phyloP scores from a whole-genome alignment of 306 rosid species.

The Glycyrrhiza uralensis region DNA sequence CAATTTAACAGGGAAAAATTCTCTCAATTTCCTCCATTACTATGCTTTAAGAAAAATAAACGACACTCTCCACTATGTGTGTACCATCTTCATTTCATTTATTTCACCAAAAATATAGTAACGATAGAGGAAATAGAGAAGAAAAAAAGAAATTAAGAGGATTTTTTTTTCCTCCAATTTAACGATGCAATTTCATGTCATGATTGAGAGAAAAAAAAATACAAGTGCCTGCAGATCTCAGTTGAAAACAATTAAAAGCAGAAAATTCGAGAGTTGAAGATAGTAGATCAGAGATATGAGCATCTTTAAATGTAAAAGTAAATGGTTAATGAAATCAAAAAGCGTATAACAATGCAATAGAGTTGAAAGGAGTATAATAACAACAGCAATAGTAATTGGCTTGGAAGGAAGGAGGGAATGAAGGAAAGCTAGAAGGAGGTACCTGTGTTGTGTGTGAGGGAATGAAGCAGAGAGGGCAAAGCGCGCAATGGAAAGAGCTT shows the following conservation, averaged over 20 bases:
- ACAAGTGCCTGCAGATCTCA: constrained; percentile 13
- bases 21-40: too few relatives aligned
- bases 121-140: too few relatives aligned
- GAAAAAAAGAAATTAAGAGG: too few relatives aligned
- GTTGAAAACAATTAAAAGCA: background rate
- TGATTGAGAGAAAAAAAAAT: background rate
- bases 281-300: background rate
- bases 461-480: constrained; percentile 2
- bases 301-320: background rate
- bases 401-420: background rate
- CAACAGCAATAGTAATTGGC: background rate
- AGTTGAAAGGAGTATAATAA: background rate
- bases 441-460: too few relatives aligned
- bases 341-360: too few relatives aligned
- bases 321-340: background rate
- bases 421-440: constrained; percentile 8
- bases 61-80: too few relatives aligned
- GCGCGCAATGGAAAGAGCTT: background rate
- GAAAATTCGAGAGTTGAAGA: background rate
- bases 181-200: background rate
- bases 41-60: too few relatives aligned
- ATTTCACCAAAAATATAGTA: too few relatives aligned
- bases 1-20: too few relatives aligned
- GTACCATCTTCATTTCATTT: too few relatives aligned
- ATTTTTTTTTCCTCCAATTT: too few relatives aligned